phyloP scores from a whole-genome alignment of 2,329 filamentous ascomycete species.

The Nemania sp. region DNA sequence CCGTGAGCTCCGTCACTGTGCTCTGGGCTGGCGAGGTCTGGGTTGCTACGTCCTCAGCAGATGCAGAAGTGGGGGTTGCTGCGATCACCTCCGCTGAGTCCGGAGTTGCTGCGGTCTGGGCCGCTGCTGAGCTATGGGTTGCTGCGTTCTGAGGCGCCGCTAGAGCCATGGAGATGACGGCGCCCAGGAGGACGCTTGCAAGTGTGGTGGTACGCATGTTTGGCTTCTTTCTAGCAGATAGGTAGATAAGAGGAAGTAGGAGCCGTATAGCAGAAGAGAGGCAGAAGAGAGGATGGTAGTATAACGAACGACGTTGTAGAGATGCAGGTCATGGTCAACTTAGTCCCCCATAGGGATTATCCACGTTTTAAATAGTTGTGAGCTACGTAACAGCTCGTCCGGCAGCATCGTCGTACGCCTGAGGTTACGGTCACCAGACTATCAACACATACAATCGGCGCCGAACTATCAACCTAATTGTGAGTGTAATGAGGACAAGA shows the following conservation, averaged over 20 bases:
- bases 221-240: constrained; percentile 1
- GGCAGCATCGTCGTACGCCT: neutral
- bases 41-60: too few species aligned
- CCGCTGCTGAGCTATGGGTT: neutral
- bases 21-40: too few species aligned
- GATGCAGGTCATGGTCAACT: neutral
- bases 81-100: too few species aligned
- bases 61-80: too few species aligned
- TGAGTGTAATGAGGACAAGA: neutral
- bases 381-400: neutral
- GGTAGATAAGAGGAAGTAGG: neutral
- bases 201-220: constrained; percentile 1
- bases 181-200: neutral
- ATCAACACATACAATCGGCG: neutral
- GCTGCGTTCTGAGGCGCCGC: constrained; percentile 1
- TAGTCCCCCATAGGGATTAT: too few species aligned
- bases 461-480: neutral
- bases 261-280: neutral
- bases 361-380: too few species aligned
- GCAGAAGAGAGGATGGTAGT: neutral
- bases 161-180: neutral
- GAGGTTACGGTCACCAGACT: constrained; percentile 11
- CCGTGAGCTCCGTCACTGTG: too few species aligned
- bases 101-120: too few species aligned
- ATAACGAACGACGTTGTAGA: neutral